Conservation (phyloP, 2,329 filamentous ascomycete genomes). For the Colletotrichum chrysophilum region DNA sequence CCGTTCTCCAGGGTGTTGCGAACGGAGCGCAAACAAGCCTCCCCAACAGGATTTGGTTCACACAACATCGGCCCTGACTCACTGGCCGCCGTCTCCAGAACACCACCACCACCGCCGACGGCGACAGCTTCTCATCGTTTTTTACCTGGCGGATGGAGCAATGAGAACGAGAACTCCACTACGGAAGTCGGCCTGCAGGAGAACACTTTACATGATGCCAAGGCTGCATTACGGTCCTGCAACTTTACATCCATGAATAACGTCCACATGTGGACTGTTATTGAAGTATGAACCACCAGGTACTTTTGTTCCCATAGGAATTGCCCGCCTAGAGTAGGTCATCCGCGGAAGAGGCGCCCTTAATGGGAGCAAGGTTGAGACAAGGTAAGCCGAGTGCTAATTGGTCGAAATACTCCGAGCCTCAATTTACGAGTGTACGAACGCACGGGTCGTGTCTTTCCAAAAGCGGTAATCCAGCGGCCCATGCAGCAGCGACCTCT, state of each 20-base stretch:
- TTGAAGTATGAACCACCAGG: neutral
- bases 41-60: neutral
- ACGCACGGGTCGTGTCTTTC: slow-evolving; percentile 4
- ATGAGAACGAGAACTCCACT: neutral
- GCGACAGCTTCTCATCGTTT: neutral
- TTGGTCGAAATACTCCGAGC: neutral
- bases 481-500: neutral
- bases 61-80: neutral
- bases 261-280: neutral
- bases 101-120: neutral
- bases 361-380: neutral
- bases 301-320: neutral
- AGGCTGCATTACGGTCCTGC: neutral
- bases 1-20: neutral
- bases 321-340: neutral
- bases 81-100: neutral
- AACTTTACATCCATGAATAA: neutral
- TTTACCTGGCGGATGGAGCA: neutral
- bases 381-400: neutral
- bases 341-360: neutral
- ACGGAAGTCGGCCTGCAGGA: neutral
- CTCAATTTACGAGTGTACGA: neutral
- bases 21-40: neutral
- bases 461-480: neutral
- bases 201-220: neutral